These are phyloP conservation scores for Termitomyces sp. DNA, from an alignment of 768 basidiomycete genomes.

Conservation along the genomic window DNA sequence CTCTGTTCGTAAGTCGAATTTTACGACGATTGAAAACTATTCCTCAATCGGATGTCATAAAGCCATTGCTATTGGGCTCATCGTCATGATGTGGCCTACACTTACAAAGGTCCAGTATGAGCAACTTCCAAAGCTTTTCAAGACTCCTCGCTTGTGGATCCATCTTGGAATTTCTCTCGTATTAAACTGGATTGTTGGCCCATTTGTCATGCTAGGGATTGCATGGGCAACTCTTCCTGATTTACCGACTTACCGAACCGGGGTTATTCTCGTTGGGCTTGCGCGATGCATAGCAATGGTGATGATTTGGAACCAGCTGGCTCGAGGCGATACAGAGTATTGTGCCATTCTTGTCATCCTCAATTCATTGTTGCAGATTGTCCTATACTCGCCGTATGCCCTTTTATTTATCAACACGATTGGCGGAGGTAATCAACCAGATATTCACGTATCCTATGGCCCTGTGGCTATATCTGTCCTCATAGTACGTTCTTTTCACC, in stretches of 20 bases:
- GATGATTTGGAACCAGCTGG: constrained; percentile 78
- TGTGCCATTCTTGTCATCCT: constrained; percentile 78
- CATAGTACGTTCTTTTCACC: constrained; percentile 43
- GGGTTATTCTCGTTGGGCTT: constrained; percentile 79
- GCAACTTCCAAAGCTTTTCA: constrained; percentile 50
- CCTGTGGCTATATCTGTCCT: constrained; percentile 60
- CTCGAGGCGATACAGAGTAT: constrained; percentile 61
- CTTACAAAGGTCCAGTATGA: constrained; percentile 78
- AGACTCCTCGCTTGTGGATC: constrained; percentile 48
- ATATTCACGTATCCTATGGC: constrained; percentile 48
- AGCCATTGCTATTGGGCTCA: constrained; percentile 79
- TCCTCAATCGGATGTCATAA: not conserved
- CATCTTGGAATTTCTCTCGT: constrained; percentile 64
- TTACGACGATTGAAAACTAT: not conserved
- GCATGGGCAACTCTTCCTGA: constrained; percentile 87
- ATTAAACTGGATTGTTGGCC: constrained; percentile 79
- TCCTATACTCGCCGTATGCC: constrained; percentile 69
- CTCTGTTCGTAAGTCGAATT: constrained; percentile 60
- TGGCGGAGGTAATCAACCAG: constrained; percentile 32
- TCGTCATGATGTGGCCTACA: constrained; percentile 87
- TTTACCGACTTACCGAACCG: constrained; percentile 64
- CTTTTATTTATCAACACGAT: constrained; percentile 72
- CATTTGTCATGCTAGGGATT: constrained; percentile 77
- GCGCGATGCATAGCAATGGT: constrained; percentile 73
- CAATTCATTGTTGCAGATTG: constrained; percentile 75